Evolutionary conservation across 495 filamentous ascomycete species (phyloP), one percentile per base, ranked within the genome.

Genomic region (Tuber brumale): DNA sequence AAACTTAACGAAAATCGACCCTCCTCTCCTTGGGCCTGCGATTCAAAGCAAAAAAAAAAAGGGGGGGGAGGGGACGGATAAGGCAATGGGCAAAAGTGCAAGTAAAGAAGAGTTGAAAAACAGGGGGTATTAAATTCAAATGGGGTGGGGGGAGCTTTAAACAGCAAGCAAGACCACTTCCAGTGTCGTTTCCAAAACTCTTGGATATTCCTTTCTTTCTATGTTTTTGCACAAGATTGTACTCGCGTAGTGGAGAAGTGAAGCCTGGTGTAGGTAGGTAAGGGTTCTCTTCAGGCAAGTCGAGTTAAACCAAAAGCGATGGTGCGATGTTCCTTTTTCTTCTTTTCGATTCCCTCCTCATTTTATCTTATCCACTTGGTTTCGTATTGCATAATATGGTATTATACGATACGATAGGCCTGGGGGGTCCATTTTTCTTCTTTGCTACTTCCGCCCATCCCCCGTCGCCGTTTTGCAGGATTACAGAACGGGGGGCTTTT

Each of bases 321-420:
- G 57, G 57, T 10, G 27, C 57, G 14, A 18, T 35, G 19, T 66
- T 35, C 57, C 31, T 66, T 66, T 66, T 66, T 57, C 14, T 35
- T 35, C 12, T 39, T 39, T 4, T 39, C n/a, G 10, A 18, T 57
- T 66, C 57, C 57, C 57, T 31, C 57, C 57, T 66, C 57, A 35
- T 35, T 16, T 66, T 66, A 66, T 12, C 31, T 66, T 66, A 35
- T 14, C 57, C 57, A 12, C 51, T 57, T 3, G 14, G 57, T 66
- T 66, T 66, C 57, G 57, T 66, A 66, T 66, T 66, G 57, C 31
- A 66, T 66, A 66, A 66, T 66, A 66, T 31, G 51, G 51, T 31
- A 61, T n/a, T n/a, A 61, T 14, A 31, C n/a, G 51, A n/a, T 31
- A 14, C 27, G 27, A 3, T 14, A 66, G 10, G 27, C 14, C 57